A percentile compares a stretch with the other conserved stretches of the same genome.
Conservation (phyloP, 495 filamentous ascomycete species). For the Filosporella fistucella region DNA sequence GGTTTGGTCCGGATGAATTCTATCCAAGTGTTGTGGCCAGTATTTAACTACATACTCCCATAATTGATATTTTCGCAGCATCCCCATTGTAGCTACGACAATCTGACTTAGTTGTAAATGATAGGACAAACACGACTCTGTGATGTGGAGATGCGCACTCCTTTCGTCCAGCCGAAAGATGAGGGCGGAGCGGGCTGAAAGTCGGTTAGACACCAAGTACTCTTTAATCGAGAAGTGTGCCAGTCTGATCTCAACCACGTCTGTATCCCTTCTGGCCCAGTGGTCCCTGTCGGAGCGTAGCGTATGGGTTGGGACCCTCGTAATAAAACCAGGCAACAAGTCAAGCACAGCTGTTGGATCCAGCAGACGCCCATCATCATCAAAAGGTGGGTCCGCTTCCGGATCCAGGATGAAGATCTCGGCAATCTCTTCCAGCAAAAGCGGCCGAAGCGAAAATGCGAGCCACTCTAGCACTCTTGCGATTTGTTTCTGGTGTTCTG, state of each 20-base stretch:
- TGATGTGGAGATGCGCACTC: conserved; percentile 5
- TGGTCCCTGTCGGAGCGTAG: no score
- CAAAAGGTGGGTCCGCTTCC: conserved; percentile 18
- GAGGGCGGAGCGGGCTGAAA: background rate
- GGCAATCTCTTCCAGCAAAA: conserved; percentile 23
- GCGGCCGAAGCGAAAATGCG: conserved; percentile 24
- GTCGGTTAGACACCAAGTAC: conserved; percentile 23
- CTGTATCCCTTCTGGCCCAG: background rate
- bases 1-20: background rate
- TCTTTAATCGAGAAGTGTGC: conserved; percentile 37
- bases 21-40: conserved; percentile 1
- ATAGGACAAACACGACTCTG: conserved; percentile 1
- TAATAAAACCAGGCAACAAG: conserved; percentile 24
- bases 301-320: background rate
- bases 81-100: background rate
- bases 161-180: background rate
- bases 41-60: background rate
- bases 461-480: conserved; percentile 29
- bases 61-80: background rate
- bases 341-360: conserved; percentile 19
- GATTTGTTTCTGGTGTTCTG: conserved; percentile 16
- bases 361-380: conserved; percentile 17
- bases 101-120: conserved; percentile 3
- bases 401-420: conserved; percentile 26
- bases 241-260: conserved; percentile 18